Percentiles rank a stretch among this genome's conserved stretches.
phyloP scores from a whole-genome alignment of 805 yeast species.

The Kurtzmaniella fragi region DNA sequence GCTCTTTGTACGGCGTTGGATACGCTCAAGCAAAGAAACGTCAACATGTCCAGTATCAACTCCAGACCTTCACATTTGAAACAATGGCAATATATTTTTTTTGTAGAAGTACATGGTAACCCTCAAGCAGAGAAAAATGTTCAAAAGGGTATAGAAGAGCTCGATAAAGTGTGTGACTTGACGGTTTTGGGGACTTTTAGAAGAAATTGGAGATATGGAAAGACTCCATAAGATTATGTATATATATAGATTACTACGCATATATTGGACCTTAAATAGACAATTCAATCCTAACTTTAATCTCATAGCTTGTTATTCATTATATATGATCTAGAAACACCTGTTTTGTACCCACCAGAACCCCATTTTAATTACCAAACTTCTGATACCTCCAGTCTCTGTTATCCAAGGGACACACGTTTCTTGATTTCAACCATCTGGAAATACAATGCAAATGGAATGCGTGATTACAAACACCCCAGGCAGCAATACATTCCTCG shows the following conservation, averaged over 20 bases:
- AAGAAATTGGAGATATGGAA: slow-evolving; percentile 35
- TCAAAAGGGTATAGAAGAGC: slow-evolving; percentile 33
- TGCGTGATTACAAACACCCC: slow-evolving; percentile 98
- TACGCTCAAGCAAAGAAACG: slow-evolving; percentile 47
- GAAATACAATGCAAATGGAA: slow-evolving; percentile 96
- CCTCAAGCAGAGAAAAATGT: slow-evolving; percentile 21
- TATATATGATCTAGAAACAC: too few relatives aligned
- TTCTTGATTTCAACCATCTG: slow-evolving; percentile 91
- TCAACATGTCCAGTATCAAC: slow-evolving; percentile 67
- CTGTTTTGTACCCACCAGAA: neutral
- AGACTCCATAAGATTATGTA: slow-evolving; percentile 6
- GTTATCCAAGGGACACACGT: slow-evolving; percentile 94
- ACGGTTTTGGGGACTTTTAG: slow-evolving; percentile 58
- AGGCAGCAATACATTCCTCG: slow-evolving; percentile 88
- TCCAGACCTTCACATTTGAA: slow-evolving; percentile 68
- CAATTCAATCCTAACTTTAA: neutral
- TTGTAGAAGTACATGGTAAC: slow-evolving; percentile 60
- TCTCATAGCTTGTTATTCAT: too few relatives aligned
- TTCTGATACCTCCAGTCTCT: slow-evolving; percentile 75
- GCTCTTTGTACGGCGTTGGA: slow-evolving; percentile 63
- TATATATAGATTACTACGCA: too few relatives aligned
- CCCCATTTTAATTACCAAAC: slow-evolving; percentile 51
- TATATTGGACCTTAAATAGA: neutral
- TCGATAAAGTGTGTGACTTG: slow-evolving; percentile 44
- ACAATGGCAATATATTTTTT: slow-evolving; percentile 81